These are phyloP conservation scores for Piper betle DNA, from an alignment of 164 flowering plant species.

Conservation along the genomic window DNA sequence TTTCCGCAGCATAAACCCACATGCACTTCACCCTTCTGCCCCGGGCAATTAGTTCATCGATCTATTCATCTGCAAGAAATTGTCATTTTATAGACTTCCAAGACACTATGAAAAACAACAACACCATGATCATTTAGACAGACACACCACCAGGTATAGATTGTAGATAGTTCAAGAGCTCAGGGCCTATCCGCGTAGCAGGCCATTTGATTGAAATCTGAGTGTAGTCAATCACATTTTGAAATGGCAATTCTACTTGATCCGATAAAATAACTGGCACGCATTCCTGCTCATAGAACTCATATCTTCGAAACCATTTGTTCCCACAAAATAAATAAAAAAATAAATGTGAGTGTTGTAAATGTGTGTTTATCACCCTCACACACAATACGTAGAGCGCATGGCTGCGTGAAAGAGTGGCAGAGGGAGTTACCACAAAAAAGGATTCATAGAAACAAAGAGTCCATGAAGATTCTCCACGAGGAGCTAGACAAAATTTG, in stretches of 20 bases:
- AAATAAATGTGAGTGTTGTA: background rate
- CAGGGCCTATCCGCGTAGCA: constrained; percentile 47
- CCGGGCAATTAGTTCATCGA: constrained; percentile 51
- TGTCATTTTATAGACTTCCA: background rate
- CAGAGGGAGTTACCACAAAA: constrained; percentile 64
- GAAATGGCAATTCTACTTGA: constrained; percentile 84
- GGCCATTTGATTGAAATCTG: constrained; percentile 93
- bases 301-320: background rate
- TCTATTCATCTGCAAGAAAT: constrained; percentile 41
- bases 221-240: constrained; percentile 71
- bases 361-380: background rate
- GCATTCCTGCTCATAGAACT: constrained; percentile 57
- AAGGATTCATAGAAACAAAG: constrained; percentile 89
- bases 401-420: constrained; percentile 9
- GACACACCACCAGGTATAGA: constrained; percentile 62
- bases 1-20: constrained; percentile 66
- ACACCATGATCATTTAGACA: too few relatives aligned
- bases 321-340: background rate
- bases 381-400: background rate
- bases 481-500: constrained; percentile 94
- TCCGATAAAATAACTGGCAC: constrained; percentile 92
- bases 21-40: constrained; percentile 75
- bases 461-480: constrained; percentile 98
- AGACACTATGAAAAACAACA: background rate
- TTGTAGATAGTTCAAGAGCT: constrained; percentile 66